A percentile compares a stretch with the other conserved stretches of the same genome.
Conservation (phyloP, 139 green algal genomes). For the Haematococcus sp. region DNA sequence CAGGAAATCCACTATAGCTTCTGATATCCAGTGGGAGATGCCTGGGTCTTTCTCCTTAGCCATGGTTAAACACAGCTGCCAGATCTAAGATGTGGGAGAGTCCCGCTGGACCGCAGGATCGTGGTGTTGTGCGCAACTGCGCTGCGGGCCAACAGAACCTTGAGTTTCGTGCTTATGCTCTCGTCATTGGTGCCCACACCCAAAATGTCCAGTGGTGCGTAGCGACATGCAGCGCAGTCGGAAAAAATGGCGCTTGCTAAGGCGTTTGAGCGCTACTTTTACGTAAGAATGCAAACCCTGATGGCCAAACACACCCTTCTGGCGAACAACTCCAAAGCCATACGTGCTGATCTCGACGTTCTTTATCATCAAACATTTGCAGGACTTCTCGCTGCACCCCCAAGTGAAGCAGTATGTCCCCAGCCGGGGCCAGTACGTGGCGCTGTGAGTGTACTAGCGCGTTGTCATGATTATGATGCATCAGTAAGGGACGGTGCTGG, state of each 20-base stretch:
- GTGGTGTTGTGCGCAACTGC: too few species aligned
- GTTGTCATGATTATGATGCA: not conserved
- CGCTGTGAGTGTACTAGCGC: slow-evolving; percentile 27
- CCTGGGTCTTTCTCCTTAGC: too few species aligned
- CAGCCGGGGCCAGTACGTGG: slow-evolving; percentile 33
- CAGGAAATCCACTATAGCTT: slow-evolving; percentile 45
- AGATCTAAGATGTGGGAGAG: too few species aligned
- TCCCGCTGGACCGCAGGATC: too few species aligned
- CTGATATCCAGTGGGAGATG: slow-evolving; percentile 28
- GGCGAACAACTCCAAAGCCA: not conserved
- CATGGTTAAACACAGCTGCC: too few species aligned
- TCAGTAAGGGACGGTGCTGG: not conserved
- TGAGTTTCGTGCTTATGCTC: too few species aligned
- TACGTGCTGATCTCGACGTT: not conserved
- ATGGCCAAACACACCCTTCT: too few species aligned
- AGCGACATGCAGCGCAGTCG: too few species aligned
- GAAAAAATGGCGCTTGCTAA: slow-evolving; percentile 9
- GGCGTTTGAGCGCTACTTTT: slow-evolving; percentile 18
- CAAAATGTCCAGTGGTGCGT: too few species aligned
- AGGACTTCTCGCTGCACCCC: slow-evolving; percentile 32
- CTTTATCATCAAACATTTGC: not conserved
- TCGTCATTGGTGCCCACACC: too few species aligned
- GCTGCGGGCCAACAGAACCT: too few species aligned
- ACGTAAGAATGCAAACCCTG: not conserved
- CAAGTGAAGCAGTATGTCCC: slow-evolving; percentile 20